phyloP scores from a whole-genome alignment of 108 stramenopile species.

The Skeletonema grethae region DNA sequence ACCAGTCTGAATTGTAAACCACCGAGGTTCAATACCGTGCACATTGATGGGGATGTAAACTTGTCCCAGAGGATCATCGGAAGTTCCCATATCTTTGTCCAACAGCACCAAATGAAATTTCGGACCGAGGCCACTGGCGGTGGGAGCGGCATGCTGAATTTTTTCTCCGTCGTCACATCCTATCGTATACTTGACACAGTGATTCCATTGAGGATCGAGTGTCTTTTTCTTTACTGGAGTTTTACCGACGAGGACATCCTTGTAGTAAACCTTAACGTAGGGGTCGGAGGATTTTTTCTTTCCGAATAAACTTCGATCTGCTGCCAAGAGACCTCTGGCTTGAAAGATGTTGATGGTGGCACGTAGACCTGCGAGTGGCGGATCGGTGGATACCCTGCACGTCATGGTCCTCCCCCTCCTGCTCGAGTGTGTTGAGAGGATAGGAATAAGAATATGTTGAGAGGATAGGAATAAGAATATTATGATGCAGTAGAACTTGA shows the following conservation, averaged over 20 bases:
- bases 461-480: too few relatives aligned
- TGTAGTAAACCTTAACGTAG: slow-evolving; percentile 29
- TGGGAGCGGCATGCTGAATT: slow-evolving; percentile 1
- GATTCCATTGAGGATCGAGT: slow-evolving; percentile 45
- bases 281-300: slow-evolving; percentile 51
- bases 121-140: neutral
- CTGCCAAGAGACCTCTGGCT: slow-evolving; percentile 41
- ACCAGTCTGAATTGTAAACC: slow-evolving; percentile 16
- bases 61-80: slow-evolving; percentile 44
- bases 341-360: slow-evolving; percentile 12
- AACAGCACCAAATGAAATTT: slow-evolving; percentile 25
- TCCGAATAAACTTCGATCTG: slow-evolving; percentile 46
- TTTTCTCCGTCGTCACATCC: slow-evolving; percentile 9
- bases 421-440: too few relatives aligned
- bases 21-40: slow-evolving; percentile 14
- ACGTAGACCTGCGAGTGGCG: slow-evolving; percentile 21
- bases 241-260: slow-evolving; percentile 17
- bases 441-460: too few relatives aligned
- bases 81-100: slow-evolving; percentile 28
- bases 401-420: too few relatives aligned
- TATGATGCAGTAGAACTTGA: too few relatives aligned
- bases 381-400: slow-evolving; percentile 6
- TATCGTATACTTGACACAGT: slow-evolving; percentile 15
- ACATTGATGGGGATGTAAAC: slow-evolving; percentile 24
- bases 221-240: slow-evolving; percentile 41